phyloP scores from a whole-genome alignment of 1,284 basidiomycete species.

The Thecaphora frezii region DNA sequence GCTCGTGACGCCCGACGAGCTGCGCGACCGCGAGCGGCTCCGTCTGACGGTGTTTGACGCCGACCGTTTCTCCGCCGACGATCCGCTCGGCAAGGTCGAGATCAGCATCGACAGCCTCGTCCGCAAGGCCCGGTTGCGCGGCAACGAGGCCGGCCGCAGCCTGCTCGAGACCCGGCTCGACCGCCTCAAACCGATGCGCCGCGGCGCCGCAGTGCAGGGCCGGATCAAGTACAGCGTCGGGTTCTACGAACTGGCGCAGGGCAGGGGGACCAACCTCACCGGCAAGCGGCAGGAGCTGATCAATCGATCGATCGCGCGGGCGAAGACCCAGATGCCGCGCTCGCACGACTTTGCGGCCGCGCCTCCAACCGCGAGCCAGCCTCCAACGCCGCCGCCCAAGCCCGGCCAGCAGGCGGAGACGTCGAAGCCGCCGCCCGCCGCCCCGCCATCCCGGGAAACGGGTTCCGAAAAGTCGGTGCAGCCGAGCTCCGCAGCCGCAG shows the following conservation, averaged over 20 bases:
- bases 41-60: constrained; percentile 49
- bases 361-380: background rate
- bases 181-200: constrained; percentile 36
- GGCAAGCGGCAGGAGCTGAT: constrained; percentile 35
- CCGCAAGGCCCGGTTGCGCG: constrained; percentile 17
- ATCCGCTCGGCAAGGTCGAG: constrained; percentile 52
- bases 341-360: background rate
- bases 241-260: constrained; percentile 44
- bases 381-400: constrained; percentile 7
- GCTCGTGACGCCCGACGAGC: constrained; percentile 46
- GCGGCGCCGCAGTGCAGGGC: constrained; percentile 34
- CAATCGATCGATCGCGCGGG: constrained; percentile 3
- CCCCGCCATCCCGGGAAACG: too few relatives aligned
- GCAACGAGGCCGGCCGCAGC: constrained; percentile 17
- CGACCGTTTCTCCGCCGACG: constrained; percentile 54
- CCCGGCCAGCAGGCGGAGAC: background rate
- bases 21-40: constrained; percentile 45
- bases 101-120: constrained; percentile 44
- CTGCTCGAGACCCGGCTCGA: constrained; percentile 43
- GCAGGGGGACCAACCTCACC: constrained; percentile 19
- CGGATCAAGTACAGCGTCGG: constrained; percentile 49
- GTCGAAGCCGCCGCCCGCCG: too few relatives aligned
- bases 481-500: background rate
- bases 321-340: background rate
- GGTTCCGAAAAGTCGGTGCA: too few relatives aligned